Conservation (phyloP, 2,329 filamentous ascomycete species). For the Tolypocladium capitatum region DNA sequence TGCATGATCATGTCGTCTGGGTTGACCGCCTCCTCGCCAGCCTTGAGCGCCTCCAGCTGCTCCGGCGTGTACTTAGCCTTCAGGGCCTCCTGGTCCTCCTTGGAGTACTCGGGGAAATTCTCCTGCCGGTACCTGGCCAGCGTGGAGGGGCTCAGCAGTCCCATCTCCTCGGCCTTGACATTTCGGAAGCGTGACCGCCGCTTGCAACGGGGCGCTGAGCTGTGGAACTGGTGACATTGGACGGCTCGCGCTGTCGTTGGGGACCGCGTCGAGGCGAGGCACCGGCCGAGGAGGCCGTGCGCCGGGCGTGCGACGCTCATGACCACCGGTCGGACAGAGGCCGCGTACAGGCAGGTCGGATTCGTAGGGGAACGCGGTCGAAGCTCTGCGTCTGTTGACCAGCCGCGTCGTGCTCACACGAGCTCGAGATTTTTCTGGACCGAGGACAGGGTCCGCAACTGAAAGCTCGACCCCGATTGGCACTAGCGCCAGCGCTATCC, state of each 20-base stretch:
- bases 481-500: neutral
- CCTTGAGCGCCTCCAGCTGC: slow-evolving; percentile 70
- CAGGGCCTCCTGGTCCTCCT: slow-evolving; percentile 50
- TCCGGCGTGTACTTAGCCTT: slow-evolving; percentile 59
- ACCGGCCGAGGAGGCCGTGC: slow-evolving; percentile 38
- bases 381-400: neutral
- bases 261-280: slow-evolving; percentile 24
- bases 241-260: slow-evolving; percentile 11
- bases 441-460: slow-evolving; percentile 4
- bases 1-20: slow-evolving; percentile 61
- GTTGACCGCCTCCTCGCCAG: slow-evolving; percentile 65
- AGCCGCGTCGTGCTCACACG: slow-evolving; percentile 9
- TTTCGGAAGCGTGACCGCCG: slow-evolving; percentile 39
- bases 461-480: slow-evolving; percentile 1
- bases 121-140: slow-evolving; percentile 31
- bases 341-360: neutral
- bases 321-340: slow-evolving; percentile 15
- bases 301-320: slow-evolving; percentile 45
- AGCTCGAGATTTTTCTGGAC: slow-evolving; percentile 19
- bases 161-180: slow-evolving; percentile 38
- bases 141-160: slow-evolving; percentile 29
- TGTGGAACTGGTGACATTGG: slow-evolving; percentile 36
- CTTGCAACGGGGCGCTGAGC: slow-evolving; percentile 30
- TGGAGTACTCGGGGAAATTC: slow-evolving; percentile 50
- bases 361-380: neutral